Evolutionary conservation across 164 flowering plant genomes (phyloP), one percentile per base, ranked within the genome.

Genomic region (Platanus orientalis): DNA sequence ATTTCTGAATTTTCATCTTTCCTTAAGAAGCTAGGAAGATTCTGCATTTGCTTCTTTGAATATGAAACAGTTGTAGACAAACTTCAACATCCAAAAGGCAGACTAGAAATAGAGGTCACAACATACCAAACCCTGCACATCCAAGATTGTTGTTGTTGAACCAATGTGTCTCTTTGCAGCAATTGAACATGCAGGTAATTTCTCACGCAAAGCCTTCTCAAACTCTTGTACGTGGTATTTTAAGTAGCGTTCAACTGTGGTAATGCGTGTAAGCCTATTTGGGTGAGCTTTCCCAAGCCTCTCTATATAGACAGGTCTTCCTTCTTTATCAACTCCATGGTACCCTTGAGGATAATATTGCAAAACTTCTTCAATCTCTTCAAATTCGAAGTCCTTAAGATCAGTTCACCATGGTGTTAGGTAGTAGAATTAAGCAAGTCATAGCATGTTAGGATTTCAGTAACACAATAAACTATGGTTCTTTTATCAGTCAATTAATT

Each of bases 121-220:
- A 60, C 90, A 49, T 81, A 94, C 98, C 96, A 94, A 71, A 53
- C 98, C 98, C n/a, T 91, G 88, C 65, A 91, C 98, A 83, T 94
- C 98, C 70, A 94, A 65, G 36, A 94, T 86, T 24, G 98, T 89
- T 54, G 98, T 91, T 29, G 91, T 87, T 55, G 92, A 72, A 72
- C 79, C 80, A 54, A 94, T 91, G 50, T 71, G 84, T 58, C 75
- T 83, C 76, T 84, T 89, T 56, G 94, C 87, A 56, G 98, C 95
- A 76, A 94, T 78, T 27, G 98, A 89, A 78, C 98, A 94, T 7
- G 97, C 92, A 52, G 96, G 98, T 63, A 89, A 86, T 59, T 86
- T 94, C 75, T 90, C 97, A 51, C 54, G 74, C 45, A 89, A 62
- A 45, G 92, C 81, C 81, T 73, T 87, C 78, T 94, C 98, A 75